Conservation (phyloP, 2,329 filamentous ascomycete genomes). For the Aspergillus piperis region DNA sequence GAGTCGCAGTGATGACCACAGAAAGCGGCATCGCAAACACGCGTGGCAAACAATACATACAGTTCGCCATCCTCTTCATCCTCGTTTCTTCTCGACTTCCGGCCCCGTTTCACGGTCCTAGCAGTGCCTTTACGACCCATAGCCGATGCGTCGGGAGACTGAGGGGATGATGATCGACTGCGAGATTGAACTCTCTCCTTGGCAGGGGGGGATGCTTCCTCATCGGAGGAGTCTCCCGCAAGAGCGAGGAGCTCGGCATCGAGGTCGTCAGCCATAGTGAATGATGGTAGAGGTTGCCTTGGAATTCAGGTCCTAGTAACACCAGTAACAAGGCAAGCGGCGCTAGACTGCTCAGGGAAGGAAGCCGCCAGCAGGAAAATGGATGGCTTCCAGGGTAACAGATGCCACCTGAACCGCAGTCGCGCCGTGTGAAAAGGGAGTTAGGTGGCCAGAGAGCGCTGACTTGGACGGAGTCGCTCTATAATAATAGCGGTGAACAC, state of each 20-base stretch:
- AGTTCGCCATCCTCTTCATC: conserved; percentile 80
- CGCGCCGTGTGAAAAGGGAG: conserved; percentile 21
- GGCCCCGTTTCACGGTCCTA: conserved; percentile 42
- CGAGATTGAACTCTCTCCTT: conserved; percentile 58
- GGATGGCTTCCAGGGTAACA: neutral
- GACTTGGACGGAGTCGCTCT: conserved; percentile 8
- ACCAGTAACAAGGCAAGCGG: neutral
- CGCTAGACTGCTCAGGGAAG: conserved; percentile 8
- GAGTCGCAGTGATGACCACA: neutral
- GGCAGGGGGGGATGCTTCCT: conserved; percentile 56
- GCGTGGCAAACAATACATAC: conserved; percentile 57
- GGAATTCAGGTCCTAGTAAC: conserved; percentile 13
- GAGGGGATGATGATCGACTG: conserved; percentile 54
- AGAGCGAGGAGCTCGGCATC: conserved; percentile 93
- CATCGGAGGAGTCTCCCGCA: conserved; percentile 67
- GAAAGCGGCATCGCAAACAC: neutral
- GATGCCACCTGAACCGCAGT: conserved; percentile 23
- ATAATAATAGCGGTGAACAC: conserved; percentile 14
- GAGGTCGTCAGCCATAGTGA: conserved; percentile 74
- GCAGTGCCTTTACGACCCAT: conserved; percentile 52
- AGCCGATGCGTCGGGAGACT: conserved; percentile 45
- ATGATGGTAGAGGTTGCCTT: conserved; percentile 15
- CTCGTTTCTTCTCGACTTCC: conserved; percentile 58
- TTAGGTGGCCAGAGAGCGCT: conserved; percentile 11
- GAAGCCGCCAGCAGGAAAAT: neutral